Percentiles rank a stretch among this genome's conserved stretches.
phyloP scores from a whole-genome alignment of 1,284 basidiomycete species.

The Cerrena zonata region DNA sequence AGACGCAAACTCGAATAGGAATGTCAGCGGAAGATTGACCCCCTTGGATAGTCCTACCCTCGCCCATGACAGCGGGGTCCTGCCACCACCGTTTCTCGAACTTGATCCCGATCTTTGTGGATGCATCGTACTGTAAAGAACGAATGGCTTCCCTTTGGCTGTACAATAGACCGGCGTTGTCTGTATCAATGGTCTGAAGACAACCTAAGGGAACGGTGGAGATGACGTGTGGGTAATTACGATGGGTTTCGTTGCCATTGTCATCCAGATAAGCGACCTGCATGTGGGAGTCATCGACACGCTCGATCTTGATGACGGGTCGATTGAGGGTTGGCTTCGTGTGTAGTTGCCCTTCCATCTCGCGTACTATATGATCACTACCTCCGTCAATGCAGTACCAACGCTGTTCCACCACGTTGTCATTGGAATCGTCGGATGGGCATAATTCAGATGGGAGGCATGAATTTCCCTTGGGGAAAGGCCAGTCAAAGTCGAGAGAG shows the following conservation, averaged over 20 bases:
- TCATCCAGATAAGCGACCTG: background rate
- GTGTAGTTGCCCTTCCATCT: slow-evolving; percentile 8
- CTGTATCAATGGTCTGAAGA: slow-evolving; percentile 23
- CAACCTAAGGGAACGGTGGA: slow-evolving; percentile 25
- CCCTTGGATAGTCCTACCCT: background rate
- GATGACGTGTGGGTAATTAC: slow-evolving; percentile 27
- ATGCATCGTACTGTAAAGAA: background rate
- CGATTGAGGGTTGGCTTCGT: background rate
- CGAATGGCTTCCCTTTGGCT: background rate
- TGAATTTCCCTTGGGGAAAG: too few relatives aligned
- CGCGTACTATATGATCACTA: slow-evolving; percentile 7
- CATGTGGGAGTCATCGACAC: background rate
- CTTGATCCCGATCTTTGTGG: background rate
- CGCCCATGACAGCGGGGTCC: background rate
- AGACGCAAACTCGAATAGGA: slow-evolving; percentile 17
- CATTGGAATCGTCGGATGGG: background rate
- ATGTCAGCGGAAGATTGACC: slow-evolving; percentile 13
- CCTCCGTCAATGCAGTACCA: slow-evolving; percentile 16
- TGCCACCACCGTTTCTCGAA: too few relatives aligned
- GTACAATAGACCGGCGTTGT: slow-evolving; percentile 10
- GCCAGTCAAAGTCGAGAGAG: slow-evolving; percentile 13
- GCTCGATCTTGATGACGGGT: slow-evolving; percentile 5
- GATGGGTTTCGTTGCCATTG: slow-evolving; percentile 11
- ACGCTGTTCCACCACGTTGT: background rate
- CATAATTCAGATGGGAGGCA: too few relatives aligned